Evolutionary conservation across 148 eudicot species (phyloP), one percentile per base, ranked within the genome.

Genomic region (Persicaria tinctoria): DNA sequence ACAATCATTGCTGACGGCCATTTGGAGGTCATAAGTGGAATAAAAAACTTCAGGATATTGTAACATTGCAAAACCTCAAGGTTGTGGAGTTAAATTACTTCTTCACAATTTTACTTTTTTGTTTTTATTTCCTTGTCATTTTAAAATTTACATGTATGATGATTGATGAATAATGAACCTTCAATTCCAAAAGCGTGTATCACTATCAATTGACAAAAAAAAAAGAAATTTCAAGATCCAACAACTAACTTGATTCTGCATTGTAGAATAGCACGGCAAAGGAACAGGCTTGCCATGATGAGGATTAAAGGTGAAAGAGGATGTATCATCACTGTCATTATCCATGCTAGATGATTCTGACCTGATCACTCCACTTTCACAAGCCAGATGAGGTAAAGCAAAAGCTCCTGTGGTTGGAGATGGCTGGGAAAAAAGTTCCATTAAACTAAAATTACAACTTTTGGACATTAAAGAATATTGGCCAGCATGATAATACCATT

Each of bases 321-420:
- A 80, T 80, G 76, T 74, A 70, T 75, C 77, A 68, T 80, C 79
- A 78, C 74, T 16, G 54, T 12, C 82, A 68, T 79, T 78, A 47
- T 84, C 82, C 68, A 51, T 78, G 69, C 60, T 71, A 73, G 53
- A 18, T 70, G 85, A 68, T 48, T 59, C 74, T 13, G 89, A 79
- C 59, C 69, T 74, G 77, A 78, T 76, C 74, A 76, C 76, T 66
- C 80, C 71, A 71, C 73, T 71, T 46, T 82, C 87, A 72, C 64
- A 79, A 41, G 81, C 72, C 68, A 75, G 46, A 48, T 78, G 75
- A 32, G 84, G 76, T 27, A 62, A 73, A 13, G 76, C 77, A 78
- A 84, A 81, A 71, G 80, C 82, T 79, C 96, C 91, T 48, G 91
- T 89, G 64, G 93, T 86, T 14, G 96, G 93, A 77, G 93, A 91